These are phyloP conservation scores for Extremus antarcticus DNA, from an alignment of 495 filamentous ascomycete species.

Conservation along the genomic window DNA sequence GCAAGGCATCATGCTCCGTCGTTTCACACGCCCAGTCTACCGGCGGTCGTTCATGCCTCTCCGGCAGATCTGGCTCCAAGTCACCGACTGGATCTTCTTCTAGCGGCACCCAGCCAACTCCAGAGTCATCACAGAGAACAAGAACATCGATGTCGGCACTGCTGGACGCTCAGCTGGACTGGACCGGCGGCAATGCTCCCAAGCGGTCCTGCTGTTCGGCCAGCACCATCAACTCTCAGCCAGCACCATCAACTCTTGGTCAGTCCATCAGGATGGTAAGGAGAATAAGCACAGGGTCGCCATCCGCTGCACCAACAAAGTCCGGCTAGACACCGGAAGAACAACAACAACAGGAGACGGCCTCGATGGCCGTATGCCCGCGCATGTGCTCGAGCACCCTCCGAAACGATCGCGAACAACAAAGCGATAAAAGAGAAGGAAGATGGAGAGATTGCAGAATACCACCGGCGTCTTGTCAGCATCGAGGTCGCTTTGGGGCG, in stretches of 20 bases:
- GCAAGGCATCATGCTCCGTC: neutral
- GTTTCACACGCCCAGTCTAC: neutral
- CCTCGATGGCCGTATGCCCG: neutral
- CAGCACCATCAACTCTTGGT: slow-evolving; percentile 46
- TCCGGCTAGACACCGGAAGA: slow-evolving; percentile 54
- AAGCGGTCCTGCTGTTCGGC: slow-evolving; percentile 7
- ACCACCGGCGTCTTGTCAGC: too few relatives aligned
- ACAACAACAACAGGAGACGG: neutral
- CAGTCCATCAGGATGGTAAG: slow-evolving; percentile 35
- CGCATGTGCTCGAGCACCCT: neutral
- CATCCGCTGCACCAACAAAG: slow-evolving; percentile 45
- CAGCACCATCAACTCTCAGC: slow-evolving; percentile 32
- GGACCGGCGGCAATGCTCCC: slow-evolving; percentile 15
- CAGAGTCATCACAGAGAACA: slow-evolving; percentile 7
- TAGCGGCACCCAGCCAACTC: slow-evolving; percentile 1
- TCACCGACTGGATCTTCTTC: neutral
- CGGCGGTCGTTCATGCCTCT: too few relatives aligned
- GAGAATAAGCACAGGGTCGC: slow-evolving; percentile 44
- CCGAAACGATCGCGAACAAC: neutral
- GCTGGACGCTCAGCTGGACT: slow-evolving; percentile 22
- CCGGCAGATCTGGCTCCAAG: too few relatives aligned
- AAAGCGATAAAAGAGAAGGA: too few relatives aligned
- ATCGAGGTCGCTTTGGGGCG: too few relatives aligned
- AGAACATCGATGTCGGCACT: slow-evolving; percentile 26
- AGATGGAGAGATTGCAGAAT: too few relatives aligned